Evolutionary conservation across 495 filamentous ascomycete genomes (phyloP).

Genomic region (Tetracladium setigerum): DNA sequence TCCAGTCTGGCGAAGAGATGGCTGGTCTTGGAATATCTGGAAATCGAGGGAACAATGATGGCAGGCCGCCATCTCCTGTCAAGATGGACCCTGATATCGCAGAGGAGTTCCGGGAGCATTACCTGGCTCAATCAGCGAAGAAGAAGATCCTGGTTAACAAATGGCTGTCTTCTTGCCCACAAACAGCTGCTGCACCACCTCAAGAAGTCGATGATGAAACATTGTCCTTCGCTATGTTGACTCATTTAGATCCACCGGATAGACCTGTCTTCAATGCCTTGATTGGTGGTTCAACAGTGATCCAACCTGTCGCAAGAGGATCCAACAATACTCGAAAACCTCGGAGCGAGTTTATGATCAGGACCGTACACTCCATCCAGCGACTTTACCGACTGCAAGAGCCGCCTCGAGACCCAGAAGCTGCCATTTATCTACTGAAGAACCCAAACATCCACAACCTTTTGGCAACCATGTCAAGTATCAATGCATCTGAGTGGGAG

Average conservation of each 20-base stretch:
- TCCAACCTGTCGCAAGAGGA: constrained; percentile 44
- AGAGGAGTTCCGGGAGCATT: constrained; percentile 83
- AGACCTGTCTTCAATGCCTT: constrained; percentile 72
- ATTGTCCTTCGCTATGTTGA: constrained; percentile 84
- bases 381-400: constrained; percentile 69
- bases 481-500: constrained; percentile 89
- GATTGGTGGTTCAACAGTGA: constrained; percentile 55
- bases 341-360: constrained; percentile 60
- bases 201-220: constrained; percentile 90
- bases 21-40: constrained; percentile 20
- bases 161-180: constrained; percentile 76
- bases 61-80: constrained; percentile 54
- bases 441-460: constrained; percentile 77
- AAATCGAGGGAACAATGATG: constrained; percentile 29
- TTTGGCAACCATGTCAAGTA: constrained; percentile 77
- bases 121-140: constrained; percentile 79
- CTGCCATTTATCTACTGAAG: constrained; percentile 81
- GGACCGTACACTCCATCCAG: constrained; percentile 69
- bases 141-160: constrained; percentile 75
- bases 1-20: constrained; percentile 38
- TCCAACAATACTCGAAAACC: constrained; percentile 49
- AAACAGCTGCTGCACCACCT: constrained; percentile 61
- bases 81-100: constrained; percentile 88
- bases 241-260: constrained; percentile 69
- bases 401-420: constrained; percentile 73